Conservation (phyloP, 2,329 filamentous ascomycete genomes). For the Fusarium verticillioides region DNA sequence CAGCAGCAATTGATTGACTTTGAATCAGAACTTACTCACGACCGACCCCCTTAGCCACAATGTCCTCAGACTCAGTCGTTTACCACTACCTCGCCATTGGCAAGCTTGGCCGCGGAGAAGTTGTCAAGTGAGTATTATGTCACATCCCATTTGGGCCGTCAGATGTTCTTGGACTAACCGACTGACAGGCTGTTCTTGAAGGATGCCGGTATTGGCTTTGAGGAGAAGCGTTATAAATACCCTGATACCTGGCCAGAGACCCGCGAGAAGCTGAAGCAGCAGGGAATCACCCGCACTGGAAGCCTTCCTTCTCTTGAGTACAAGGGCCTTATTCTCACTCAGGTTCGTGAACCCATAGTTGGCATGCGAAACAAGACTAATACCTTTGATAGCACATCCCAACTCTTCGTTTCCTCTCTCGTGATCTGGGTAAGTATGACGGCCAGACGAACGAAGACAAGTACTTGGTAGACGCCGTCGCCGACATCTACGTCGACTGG, state of each 20-base stretch:
- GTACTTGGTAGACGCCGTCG: slow-evolving; percentile 17
- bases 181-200: slow-evolving; percentile 27
- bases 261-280: slow-evolving; percentile 43
- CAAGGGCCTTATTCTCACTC: slow-evolving; percentile 45
- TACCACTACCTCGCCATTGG: slow-evolving; percentile 45
- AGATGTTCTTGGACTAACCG: background rate
- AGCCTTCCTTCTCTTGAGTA: slow-evolving; percentile 51
- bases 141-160: no score
- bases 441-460: slow-evolving; percentile 18
- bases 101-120: slow-evolving; percentile 44
- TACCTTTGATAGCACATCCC: background rate
- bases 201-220: slow-evolving; percentile 28
- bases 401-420: slow-evolving; percentile 19
- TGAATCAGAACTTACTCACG: no score
- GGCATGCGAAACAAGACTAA: background rate
- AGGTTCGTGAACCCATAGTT: slow-evolving; percentile 4
- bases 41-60: fast-evolving
- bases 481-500: slow-evolving; percentile 25
- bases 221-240: slow-evolving; percentile 33
- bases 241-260: slow-evolving; percentile 23
- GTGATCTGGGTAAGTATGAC: slow-evolving; percentile 29
- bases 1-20: background rate
- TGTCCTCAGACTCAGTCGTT: slow-evolving; percentile 16
- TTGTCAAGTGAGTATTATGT: slow-evolving; percentile 34
- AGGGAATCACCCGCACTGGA: slow-evolving; percentile 46